Conservation (phyloP, 2,329 filamentous ascomycete genomes). For the Colletotrichum sp. region DNA sequence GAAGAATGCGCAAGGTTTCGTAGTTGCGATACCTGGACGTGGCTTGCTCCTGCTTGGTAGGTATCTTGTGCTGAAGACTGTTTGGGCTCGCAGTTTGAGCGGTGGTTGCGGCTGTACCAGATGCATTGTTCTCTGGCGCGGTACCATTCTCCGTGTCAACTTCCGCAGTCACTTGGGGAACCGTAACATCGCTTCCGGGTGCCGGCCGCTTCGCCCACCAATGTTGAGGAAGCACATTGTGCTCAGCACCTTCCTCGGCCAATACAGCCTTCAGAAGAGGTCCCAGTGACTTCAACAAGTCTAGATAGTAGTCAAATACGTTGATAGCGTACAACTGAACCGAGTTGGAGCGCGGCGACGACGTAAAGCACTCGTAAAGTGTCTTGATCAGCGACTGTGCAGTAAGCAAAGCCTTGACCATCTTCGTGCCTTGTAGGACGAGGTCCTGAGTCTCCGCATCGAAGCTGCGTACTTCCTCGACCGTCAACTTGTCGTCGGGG, state of each 20-base stretch:
- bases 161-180: constrained; percentile 18
- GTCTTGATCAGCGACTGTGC: constrained; percentile 79
- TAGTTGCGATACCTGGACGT: constrained; percentile 72
- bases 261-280: constrained; percentile 80
- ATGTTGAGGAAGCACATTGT: constrained; percentile 73
- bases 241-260: constrained; percentile 82
- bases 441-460: constrained; percentile 43
- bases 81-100: constrained; percentile 22
- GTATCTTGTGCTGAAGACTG: constrained; percentile 36
- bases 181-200: constrained; percentile 13
- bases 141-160: constrained; percentile 33
- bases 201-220: constrained; percentile 48
- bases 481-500: constrained; percentile 39
- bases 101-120: constrained; percentile 28
- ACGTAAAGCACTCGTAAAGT: constrained; percentile 76
- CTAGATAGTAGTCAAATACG: constrained; percentile 81
- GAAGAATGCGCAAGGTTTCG: constrained; percentile 74
- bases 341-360: constrained; percentile 66
- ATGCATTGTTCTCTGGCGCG: constrained; percentile 35
- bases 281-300: constrained; percentile 77
- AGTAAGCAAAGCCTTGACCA: constrained; percentile 79
- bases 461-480: constrained; percentile 37
- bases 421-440: constrained; percentile 71
- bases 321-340: constrained; percentile 79
- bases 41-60: constrained; percentile 47